Evolutionary conservation across 1,284 basidiomycete species (phyloP), one percentile per base, ranked within the genome.

Genomic region (Ceratobasidium papillatum): DNA sequence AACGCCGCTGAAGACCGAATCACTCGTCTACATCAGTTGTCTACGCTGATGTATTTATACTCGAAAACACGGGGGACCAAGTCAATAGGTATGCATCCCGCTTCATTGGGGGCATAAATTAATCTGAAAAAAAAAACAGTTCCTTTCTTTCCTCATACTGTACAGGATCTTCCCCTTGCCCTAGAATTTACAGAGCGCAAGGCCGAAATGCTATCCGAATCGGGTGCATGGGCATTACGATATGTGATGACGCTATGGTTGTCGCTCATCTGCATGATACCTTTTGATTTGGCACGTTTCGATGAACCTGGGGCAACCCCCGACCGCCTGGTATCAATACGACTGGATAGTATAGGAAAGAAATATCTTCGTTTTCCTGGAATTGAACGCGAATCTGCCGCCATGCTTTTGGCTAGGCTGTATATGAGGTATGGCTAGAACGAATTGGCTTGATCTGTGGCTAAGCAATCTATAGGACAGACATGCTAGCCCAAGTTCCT

Each of bases 61-160:
- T 88, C 94, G 80, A 99, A 96, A 81, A 93, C 91, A 58, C 87
- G 98, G 76, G 97, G 98, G 30, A 90, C 93, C 83, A 99, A 99
- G 84, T 91, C 92, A 2, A 93, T 98, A 82, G 90, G 96, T 97
- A 78, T 83, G 92, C 59, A 3, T 68, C 41, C 69, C 47, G 32
- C 45, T 34, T n/a, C 49, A 59, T 30, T 79, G 80, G 51, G 80
- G 12, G 41, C 1, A 63, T 68, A 1, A 58, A 11, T 19, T 73
- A n/a, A 14, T 27, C 34, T 49, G 17, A 38, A 54, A 17, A n/a
- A 54, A 17, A n/a, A 11, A n/a, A 30, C 76, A 96, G 95, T 91
- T 74, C 91, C 93, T 76, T 95, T 94, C 83, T 96, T 98, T 80
- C 95, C 97, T 43, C 95, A 98, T 80, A 90, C 94, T 78, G 87